Evolutionary conservation across 106 monocot genomes (phyloP).

Genomic region (Vanilla planifolia): DNA sequence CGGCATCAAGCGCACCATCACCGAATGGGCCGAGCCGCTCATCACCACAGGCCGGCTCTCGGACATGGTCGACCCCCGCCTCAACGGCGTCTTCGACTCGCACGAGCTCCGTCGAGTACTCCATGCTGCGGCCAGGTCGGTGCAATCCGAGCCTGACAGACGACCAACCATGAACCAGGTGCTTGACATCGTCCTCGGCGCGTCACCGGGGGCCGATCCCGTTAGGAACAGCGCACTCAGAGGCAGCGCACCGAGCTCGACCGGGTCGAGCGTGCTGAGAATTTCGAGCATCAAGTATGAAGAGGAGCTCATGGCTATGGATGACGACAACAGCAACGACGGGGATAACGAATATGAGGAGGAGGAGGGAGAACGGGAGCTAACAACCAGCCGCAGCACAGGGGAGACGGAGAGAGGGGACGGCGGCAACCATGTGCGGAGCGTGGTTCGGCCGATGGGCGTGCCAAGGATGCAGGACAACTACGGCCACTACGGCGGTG

Average conservation of each 20-base stretch:
- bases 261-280: background rate
- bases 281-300: background rate
- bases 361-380: background rate
- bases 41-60: conserved; percentile 11
- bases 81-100: conserved; percentile 10
- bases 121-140: conserved; percentile 20
- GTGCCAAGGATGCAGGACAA: too few relatives aligned
- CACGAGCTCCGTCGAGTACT: conserved; percentile 13
- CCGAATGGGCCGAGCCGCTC: conserved; percentile 50
- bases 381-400: background rate
- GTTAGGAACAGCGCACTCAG: background rate
- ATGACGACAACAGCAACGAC: conserved; percentile 6
- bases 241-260: background rate
- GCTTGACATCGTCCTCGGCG: conserved; percentile 15
- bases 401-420: background rate
- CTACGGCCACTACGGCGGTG: too few relatives aligned
- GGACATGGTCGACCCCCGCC: conserved; percentile 32
- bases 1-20: conserved; percentile 26
- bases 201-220: background rate
- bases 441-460: too few relatives aligned
- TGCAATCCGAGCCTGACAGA: conserved; percentile 15
- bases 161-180: conserved; percentile 33
- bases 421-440: too few relatives aligned
- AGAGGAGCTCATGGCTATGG: background rate
- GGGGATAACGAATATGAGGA: background rate